Evolutionary conservation across 2,329 filamentous ascomycete species (phyloP).

Genomic region (Colletotrichum sp.): DNA sequence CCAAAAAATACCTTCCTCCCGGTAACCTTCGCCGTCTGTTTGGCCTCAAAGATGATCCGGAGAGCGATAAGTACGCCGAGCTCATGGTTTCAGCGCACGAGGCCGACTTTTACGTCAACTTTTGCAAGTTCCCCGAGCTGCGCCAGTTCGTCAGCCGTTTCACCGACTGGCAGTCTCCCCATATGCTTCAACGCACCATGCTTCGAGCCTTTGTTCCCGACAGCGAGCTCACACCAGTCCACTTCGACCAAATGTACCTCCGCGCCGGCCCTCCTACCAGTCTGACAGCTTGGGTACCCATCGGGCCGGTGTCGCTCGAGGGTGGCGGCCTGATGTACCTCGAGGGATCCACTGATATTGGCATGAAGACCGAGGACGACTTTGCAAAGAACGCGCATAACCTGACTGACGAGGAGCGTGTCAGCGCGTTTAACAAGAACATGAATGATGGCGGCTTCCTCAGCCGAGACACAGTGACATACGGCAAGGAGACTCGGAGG

Average conservation of each 20-base stretch:
- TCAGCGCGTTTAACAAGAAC: constrained; percentile 59
- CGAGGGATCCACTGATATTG: constrained; percentile 43
- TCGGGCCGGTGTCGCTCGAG: constrained; percentile 56
- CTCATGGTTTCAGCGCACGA: background rate
- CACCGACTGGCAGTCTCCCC: background rate
- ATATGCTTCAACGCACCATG: constrained; percentile 44
- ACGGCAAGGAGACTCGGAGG: constrained; percentile 28
- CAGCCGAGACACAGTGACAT: constrained; percentile 33
- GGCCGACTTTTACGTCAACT: constrained; percentile 3
- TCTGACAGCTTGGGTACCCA: constrained; percentile 62
- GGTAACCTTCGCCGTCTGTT: constrained; percentile 5
- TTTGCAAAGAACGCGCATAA: constrained; percentile 54
- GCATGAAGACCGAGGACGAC: constrained; percentile 49
- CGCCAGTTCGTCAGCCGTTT: constrained; percentile 5
- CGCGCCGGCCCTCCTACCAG: constrained; percentile 57
- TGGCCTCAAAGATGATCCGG: background rate
- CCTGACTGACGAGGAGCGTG: constrained; percentile 55
- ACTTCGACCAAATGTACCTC: constrained; percentile 65
- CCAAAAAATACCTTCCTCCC: background rate
- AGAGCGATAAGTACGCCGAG: constrained; percentile 5
- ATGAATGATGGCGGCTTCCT: constrained; percentile 63
- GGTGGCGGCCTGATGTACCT: constrained; percentile 66
- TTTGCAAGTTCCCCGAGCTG: constrained; percentile 7
- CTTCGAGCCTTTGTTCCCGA: constrained; percentile 61
- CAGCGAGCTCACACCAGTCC: constrained; percentile 62